Evolutionary conservation across 441 rosid species (phyloP).

Genomic region (Syzygium syzygioides): DNA sequence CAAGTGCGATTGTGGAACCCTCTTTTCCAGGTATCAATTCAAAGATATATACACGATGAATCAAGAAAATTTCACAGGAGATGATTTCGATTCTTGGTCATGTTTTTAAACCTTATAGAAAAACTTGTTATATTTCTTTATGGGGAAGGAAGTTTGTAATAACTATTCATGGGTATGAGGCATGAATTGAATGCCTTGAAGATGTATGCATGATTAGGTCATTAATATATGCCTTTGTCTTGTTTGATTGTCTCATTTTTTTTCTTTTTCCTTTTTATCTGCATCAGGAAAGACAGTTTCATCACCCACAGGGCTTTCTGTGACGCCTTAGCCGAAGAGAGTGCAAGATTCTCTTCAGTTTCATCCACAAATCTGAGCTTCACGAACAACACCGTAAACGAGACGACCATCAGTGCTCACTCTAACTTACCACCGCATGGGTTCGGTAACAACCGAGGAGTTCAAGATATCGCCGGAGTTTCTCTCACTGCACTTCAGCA

Average conservation of each 20-base stretch:
- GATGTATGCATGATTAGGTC: slow-evolving; percentile 4
- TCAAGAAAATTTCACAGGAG: neutral
- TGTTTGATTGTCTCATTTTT: neutral
- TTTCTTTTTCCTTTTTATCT: neutral
- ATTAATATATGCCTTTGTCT: neutral
- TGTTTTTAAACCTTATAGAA: neutral
- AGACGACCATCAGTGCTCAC: neutral
- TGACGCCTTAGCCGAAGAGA: slow-evolving; percentile 37
- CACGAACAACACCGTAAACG: slow-evolving; percentile 22
- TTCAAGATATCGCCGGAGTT: slow-evolving; percentile 37
- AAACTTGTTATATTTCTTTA: neutral
- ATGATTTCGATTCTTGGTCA: neutral
- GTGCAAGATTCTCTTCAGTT: slow-evolving; percentile 32
- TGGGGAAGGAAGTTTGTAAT: neutral
- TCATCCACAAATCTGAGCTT: slow-evolving; percentile 44
- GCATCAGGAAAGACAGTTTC: slow-evolving; percentile 41
- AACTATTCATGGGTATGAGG: slow-evolving; percentile 14
- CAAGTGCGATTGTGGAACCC: slow-evolving; percentile 29
- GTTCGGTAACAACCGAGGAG: slow-evolving; percentile 28
- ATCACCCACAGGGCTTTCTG: slow-evolving; percentile 41
- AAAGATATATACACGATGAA: neutral
- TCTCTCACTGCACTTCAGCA: slow-evolving; percentile 18
- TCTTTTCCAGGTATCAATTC: slow-evolving; percentile 24
- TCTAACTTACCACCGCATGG: slow-evolving; percentile 41
- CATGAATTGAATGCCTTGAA: slow-evolving; percentile 22